phyloP scores from a whole-genome alignment of 2,329 filamentous ascomycete species.

The Aspergillus luchuensis region DNA sequence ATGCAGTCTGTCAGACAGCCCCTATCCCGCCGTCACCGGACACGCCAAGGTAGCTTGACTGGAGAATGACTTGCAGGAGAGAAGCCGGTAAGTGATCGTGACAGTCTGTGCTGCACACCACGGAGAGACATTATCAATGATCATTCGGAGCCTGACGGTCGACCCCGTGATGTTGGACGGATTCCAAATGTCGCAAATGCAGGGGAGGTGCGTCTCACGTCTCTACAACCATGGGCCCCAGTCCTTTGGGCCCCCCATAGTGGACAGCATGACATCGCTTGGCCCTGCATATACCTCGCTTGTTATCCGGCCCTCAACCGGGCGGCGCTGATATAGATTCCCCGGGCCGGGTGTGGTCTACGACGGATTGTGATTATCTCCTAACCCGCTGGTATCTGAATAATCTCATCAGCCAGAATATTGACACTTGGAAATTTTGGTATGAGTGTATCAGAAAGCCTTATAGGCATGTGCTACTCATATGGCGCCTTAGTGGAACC shows the following conservation, averaged over 20 bases:
- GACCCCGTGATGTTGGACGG: background rate
- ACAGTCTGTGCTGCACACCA: background rate
- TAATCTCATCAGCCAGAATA: background rate
- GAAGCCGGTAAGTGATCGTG: background rate
- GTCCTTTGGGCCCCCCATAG: background rate
- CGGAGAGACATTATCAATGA: constrained; percentile 9
- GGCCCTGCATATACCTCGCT: background rate
- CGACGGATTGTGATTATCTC: background rate
- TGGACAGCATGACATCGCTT: background rate
- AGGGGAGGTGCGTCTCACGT: background rate
- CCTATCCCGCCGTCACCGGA: constrained; percentile 10
- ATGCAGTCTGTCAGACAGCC: background rate
- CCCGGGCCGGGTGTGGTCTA: background rate
- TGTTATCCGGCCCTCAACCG: background rate
- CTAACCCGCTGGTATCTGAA: background rate
- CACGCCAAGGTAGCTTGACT: constrained; percentile 8
- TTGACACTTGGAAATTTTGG: background rate
- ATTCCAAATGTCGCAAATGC: background rate
- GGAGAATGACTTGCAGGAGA: background rate
- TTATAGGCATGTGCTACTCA: constrained; percentile 13
- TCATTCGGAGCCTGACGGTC: constrained; percentile 4
- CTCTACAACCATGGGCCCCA: background rate
- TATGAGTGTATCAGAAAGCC: constrained; percentile 11
- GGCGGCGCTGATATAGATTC: background rate
- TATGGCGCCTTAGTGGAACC: constrained; percentile 8